Percentiles rank a stretch among this genome's conserved stretches.
Conservation (phyloP, 805 yeast genomes). For the Wickerhamiella galacta region DNA sequence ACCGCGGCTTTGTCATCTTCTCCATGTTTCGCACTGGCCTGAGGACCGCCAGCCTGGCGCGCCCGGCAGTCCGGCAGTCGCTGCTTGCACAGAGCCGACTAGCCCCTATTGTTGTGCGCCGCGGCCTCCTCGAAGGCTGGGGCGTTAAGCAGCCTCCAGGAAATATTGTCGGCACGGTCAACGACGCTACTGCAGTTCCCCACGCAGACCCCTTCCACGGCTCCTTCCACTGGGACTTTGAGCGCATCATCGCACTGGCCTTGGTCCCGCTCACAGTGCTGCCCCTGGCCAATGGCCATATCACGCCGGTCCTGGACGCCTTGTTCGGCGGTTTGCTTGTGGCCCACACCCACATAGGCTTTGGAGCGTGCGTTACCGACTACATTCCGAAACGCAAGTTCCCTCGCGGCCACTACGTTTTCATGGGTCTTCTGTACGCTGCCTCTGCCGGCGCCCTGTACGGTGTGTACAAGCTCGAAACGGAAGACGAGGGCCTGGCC, state of each 20-base stretch:
- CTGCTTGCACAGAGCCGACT: not conserved
- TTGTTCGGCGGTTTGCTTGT: conserved; percentile 46
- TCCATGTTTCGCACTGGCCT: conserved; percentile 4
- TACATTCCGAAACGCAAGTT: conserved; percentile 79
- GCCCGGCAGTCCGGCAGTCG: not conserved
- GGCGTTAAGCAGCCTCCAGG: conserved; percentile 74
- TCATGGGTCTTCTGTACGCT: conserved; percentile 47
- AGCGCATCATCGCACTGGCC: conserved; percentile 49
- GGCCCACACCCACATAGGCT: conserved; percentile 71
- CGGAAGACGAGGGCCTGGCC: conserved; percentile 62
- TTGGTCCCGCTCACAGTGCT: conserved; percentile 61
- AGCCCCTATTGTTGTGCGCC: conserved; percentile 6
- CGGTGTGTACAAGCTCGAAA: conserved; percentile 64
- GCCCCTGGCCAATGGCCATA: conserved; percentile 63
- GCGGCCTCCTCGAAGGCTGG: conserved; percentile 14
- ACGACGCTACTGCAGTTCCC: conserved; percentile 70
- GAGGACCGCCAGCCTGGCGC: not conserved
- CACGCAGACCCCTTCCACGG: conserved; percentile 51
- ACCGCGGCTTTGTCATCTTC: conserved; percentile 4
- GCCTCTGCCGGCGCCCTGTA: conserved; percentile 58
- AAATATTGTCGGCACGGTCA: conserved; percentile 77
- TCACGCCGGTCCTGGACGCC: conserved; percentile 57
- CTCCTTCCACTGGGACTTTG: conserved; percentile 87
- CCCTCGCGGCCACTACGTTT: conserved; percentile 56
- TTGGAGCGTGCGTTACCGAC: conserved; percentile 82